These are phyloP conservation scores for Chrysochromulina tobinii DNA, from an alignment of 78 protist genomes.

Conservation along the genomic window DNA sequence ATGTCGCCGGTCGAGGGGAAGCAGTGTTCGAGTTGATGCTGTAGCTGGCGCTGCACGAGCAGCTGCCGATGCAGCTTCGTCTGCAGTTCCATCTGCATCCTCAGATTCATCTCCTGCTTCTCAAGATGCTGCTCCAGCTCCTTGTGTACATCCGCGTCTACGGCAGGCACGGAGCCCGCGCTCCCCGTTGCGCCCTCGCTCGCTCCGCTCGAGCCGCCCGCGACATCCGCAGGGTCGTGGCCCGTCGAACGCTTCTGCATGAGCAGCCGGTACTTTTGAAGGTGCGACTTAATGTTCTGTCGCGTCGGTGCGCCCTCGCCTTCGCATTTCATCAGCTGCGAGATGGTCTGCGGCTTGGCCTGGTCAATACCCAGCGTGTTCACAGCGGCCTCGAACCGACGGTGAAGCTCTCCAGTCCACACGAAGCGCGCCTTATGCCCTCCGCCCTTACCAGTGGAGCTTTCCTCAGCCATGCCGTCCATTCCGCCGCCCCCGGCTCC, in stretches of 20 bases:
- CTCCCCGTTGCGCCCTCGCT: not conserved
- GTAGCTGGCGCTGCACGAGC: slow-evolving; percentile 19
- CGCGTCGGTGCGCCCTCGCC: slow-evolving; percentile 24
- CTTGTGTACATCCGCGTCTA: not conserved
- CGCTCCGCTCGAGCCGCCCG: not conserved
- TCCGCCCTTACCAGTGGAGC: not conserved
- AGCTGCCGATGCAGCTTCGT: slow-evolving; percentile 25
- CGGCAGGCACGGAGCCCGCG: not conserved
- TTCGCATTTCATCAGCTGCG: slow-evolving; percentile 13
- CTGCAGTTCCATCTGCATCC: slow-evolving; percentile 12
- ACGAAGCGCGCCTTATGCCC: slow-evolving; percentile 2
- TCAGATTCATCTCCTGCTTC: not conserved
- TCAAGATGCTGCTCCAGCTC: not conserved
- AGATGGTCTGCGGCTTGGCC: slow-evolving; percentile 25
- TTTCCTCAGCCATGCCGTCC: not conserved
- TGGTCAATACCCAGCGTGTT: not conserved
- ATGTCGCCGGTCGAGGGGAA: not conserved
- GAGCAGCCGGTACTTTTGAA: slow-evolving; percentile 19
- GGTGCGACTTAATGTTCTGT: slow-evolving; percentile 21
- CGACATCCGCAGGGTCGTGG: not conserved
- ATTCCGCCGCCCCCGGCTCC: not conserved
- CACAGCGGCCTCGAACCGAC: slow-evolving; percentile 6
- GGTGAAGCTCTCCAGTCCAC: slow-evolving; percentile 27
- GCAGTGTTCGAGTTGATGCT: not conserved
- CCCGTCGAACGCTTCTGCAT: slow-evolving; percentile 17